phyloP scores from a whole-genome alignment of 345 rosid genomes.

The Eucalyptus erythrocorys region DNA sequence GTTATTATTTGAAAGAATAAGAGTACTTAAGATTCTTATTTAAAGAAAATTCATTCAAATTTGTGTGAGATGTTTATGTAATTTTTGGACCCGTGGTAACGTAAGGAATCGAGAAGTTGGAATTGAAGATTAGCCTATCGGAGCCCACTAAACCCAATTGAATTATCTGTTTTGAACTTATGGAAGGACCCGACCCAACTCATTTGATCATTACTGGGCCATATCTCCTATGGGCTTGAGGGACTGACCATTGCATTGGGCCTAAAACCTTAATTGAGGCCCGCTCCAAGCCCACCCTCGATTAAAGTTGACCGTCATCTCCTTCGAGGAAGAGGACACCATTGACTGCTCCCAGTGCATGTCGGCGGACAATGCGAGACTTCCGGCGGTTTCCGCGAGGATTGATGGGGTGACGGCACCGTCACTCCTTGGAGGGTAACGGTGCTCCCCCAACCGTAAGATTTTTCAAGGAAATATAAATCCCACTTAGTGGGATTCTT shows the following conservation, averaged over 20 bases:
- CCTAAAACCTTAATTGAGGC: neutral
- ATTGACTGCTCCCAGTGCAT: neutral
- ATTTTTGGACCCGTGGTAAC: neutral
- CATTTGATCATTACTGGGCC: neutral
- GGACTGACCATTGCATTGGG: neutral
- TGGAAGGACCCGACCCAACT: neutral
- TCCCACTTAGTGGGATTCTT: too few species aligned
- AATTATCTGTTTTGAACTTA: neutral
- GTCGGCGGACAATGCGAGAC: neutral
- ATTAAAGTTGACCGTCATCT: too few species aligned
- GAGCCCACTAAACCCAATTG: neutral
- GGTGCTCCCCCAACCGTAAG: too few species aligned
- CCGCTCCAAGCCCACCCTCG: neutral
- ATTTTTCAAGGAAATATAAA: too few species aligned
- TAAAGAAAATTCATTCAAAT: too few species aligned
- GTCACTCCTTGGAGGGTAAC: too few species aligned
- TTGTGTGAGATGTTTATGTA: too few species aligned
- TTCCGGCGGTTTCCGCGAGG: too few species aligned
- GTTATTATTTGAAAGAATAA: rapidly evolving
- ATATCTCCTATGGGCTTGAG: neutral
- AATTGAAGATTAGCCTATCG: neutral
- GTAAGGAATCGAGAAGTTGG: neutral
- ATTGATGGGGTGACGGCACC: too few species aligned
- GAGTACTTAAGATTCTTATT: too few species aligned
- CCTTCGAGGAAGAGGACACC: neutral